Base-by-base conservation (phyloP, 306 rosid genomes). In the Pyrus betulifolia region DNA sequence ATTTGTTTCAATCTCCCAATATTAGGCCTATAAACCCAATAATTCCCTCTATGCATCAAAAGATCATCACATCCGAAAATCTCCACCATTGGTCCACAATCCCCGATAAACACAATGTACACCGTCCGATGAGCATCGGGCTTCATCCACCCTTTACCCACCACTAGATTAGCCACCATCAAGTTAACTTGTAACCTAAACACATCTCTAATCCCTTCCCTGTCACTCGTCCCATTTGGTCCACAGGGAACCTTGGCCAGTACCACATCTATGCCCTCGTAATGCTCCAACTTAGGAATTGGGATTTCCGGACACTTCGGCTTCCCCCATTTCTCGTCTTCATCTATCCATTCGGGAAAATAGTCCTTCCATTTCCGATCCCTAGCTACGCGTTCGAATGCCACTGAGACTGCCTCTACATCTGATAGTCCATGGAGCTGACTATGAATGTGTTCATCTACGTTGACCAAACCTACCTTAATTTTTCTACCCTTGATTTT, bases 1-100 rank as follows among this genome's bases (percentile, higher is more conserved):
- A 85, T 84, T 25, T 90, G 93, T 76, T 90, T 89, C 25, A 95
- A 85, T 80, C 82, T 89, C 61, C 63, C 66, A 59, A 89, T 71
- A 46, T 89, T 82, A 35, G 98, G 98, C 70, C 65, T 85, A 45
- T 95, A 95, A 21, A 90, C 78, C 93, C 87, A 82, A 82, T 38
- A 81, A 0, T 75, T 79, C 21, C 80, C 90, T 61, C 35, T 62
- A 25, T 82, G 87, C 88, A 73, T 68, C 84, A 90, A 30, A 19
- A 86, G 71, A 14, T 95, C 95, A n/a, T 95, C 96, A 74, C 97
- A 95, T 45, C 91, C 74, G 71, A 92, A 94, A 67, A 95, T 85
- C 93, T 95, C 98, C 15, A 76, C 42, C 98, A 95, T 95, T 35
- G 98, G 96, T 67, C 86, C 92, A 79, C 98, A 90, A 1, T 82